Conservation (phyloP, 768 basidiomycete genomes). For the Tylopilus balloui region DNA sequence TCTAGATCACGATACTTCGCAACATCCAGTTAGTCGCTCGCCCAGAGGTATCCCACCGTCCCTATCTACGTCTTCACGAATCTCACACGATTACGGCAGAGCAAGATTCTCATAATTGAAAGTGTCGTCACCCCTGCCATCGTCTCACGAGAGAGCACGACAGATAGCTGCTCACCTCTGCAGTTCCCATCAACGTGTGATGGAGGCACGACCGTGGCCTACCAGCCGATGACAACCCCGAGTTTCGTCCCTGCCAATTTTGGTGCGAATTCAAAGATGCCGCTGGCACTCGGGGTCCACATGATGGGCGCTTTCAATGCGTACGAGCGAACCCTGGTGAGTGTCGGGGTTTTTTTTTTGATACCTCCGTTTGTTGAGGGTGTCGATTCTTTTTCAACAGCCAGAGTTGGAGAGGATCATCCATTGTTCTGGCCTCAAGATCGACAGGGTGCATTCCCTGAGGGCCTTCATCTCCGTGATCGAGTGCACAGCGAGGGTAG, state of each 20-base stretch:
- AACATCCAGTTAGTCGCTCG: neutral
- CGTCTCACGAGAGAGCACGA: neutral
- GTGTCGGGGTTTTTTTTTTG: neutral
- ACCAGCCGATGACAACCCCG: neutral
- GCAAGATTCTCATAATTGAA: slow-evolving; percentile 1
- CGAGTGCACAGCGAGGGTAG: neutral
- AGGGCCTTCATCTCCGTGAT: slow-evolving; percentile 3
- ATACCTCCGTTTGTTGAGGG: neutral
- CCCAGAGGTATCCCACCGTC: neutral
- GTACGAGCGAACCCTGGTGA: neutral
- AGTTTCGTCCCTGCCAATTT: slow-evolving; percentile 1
- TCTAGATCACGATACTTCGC: neutral
- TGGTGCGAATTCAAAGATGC: slow-evolving; percentile 1
- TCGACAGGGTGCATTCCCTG: neutral
- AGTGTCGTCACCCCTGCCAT: neutral
- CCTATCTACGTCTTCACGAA: neutral
- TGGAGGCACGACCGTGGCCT: neutral
- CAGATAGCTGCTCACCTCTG: neutral
- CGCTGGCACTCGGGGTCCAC: neutral
- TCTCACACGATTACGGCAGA: neutral
- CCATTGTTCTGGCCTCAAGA: neutral
- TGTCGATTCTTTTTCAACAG: neutral
- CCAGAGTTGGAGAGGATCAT: neutral
- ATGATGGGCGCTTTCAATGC: neutral
- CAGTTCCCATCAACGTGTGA: neutral